A percentile compares a stretch with the other conserved stretches of the same genome.
These are phyloP conservation scores for Tephrocybe sp. DNA, from an alignment of 768 basidiomycete species.

Conservation along the genomic window DNA sequence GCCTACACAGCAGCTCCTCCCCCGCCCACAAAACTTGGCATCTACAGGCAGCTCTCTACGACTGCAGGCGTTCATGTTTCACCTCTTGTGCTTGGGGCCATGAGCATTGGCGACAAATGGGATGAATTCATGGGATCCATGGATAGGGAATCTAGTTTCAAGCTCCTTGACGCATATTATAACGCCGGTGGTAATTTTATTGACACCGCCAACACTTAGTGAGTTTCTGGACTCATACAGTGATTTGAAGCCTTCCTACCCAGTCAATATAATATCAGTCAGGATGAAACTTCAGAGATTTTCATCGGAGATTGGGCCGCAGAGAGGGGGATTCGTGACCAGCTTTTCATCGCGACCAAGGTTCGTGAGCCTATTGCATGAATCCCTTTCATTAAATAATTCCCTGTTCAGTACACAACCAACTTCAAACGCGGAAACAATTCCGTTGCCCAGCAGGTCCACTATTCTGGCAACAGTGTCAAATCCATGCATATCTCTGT, in stretches of 20 bases:
- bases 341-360: constrained; percentile 45
- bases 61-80: constrained; percentile 46
- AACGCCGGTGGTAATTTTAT: constrained; percentile 42
- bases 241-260: not conserved
- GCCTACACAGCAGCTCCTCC: constrained; percentile 14
- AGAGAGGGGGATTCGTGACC: constrained; percentile 37
- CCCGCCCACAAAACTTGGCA: constrained; percentile 31
- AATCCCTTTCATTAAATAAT: not conserved
- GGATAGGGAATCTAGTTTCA: constrained; percentile 34
- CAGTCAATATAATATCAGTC: constrained; percentile 16
- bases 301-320: constrained; percentile 50
- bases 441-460: constrained; percentile 12
- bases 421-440: constrained; percentile 14
- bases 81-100: constrained; percentile 46
- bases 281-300: constrained; percentile 39
- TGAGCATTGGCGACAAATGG: constrained; percentile 45
- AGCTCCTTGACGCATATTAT: constrained; percentile 39
- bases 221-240: constrained; percentile 6
- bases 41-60: constrained; percentile 37
- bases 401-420: constrained; percentile 11
- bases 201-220: constrained; percentile 40
- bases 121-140: constrained; percentile 25
- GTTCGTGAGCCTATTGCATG: constrained; percentile 8
- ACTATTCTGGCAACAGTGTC: constrained; percentile 37
- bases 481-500: constrained; percentile 40